A percentile compares a stretch with the other conserved stretches of the same genome.
Evolutionary conservation across 2,329 filamentous ascomycete genomes (phyloP).

Genomic region (Phoma sp.): DNA sequence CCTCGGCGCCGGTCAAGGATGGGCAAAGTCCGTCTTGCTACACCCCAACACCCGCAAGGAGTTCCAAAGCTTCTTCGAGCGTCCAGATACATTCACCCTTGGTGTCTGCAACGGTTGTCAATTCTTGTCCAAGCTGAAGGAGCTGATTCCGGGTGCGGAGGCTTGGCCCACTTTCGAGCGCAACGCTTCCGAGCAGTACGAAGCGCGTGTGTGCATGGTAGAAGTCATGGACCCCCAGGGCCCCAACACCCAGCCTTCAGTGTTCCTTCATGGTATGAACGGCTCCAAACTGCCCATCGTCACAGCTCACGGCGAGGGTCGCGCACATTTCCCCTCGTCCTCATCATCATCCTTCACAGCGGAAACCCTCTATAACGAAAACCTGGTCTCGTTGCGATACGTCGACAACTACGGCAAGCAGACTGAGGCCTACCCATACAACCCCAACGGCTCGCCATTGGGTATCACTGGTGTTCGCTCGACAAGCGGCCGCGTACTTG

Average conservation of each 20-base stretch:
- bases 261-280: slow-evolving; percentile 90
- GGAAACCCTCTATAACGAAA: slow-evolving; percentile 66
- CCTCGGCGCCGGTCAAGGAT: slow-evolving; percentile 92
- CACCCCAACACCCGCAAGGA: slow-evolving; percentile 77
- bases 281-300: slow-evolving; percentile 83
- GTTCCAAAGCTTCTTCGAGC: slow-evolving; percentile 85
- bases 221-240: slow-evolving; percentile 69
- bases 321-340: slow-evolving; percentile 63
- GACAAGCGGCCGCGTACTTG: slow-evolving; percentile 79
- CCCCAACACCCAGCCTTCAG: slow-evolving; percentile 60
- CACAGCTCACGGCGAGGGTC: slow-evolving; percentile 90
- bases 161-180: slow-evolving; percentile 87
- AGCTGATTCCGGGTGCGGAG: slow-evolving; percentile 82
- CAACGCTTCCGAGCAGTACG: slow-evolving; percentile 88
- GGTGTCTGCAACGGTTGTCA: slow-evolving; percentile 99
- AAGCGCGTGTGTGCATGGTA: slow-evolving; percentile 87
- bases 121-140: slow-evolving; percentile 84
- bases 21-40: slow-evolving; percentile 91
- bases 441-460: slow-evolving; percentile 83
- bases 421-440: slow-evolving; percentile 86
- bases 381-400: slow-evolving; percentile 80
- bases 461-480: slow-evolving; percentile 83
- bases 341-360: slow-evolving; percentile 52
- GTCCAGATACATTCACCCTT: slow-evolving; percentile 87
- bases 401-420: slow-evolving; percentile 80